These are phyloP conservation scores for Sugiyamaella pinicola DNA, from an alignment of 1,139 yeast genomes.

Conservation along the genomic window DNA sequence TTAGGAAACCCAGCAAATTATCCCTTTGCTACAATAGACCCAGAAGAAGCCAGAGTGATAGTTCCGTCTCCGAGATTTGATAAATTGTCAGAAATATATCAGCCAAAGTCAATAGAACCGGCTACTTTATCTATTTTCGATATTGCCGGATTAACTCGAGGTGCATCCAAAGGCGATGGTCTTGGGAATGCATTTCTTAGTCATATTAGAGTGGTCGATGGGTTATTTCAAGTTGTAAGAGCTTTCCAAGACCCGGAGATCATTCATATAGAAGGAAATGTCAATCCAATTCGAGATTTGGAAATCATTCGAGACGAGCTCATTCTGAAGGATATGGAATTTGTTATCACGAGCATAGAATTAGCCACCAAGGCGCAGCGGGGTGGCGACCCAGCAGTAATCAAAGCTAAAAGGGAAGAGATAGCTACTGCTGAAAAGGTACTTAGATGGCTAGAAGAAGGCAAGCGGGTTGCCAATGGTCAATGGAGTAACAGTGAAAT, in stretches of 20 bases:
- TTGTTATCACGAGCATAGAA: slow-evolving; percentile 82
- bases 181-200: slow-evolving; percentile 95
- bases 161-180: slow-evolving; percentile 96
- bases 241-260: slow-evolving; percentile 94
- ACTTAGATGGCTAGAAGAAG: slow-evolving; percentile 71
- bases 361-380: slow-evolving; percentile 49
- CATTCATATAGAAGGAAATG: slow-evolving; percentile 92
- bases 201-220: slow-evolving; percentile 94
- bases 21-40: slow-evolving; percentile 96
- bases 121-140: slow-evolving; percentile 89
- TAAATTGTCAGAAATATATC: slow-evolving; percentile 63
- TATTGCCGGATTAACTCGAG: slow-evolving; percentile 94
- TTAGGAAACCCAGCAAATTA: slow-evolving; percentile 96
- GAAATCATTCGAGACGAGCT: slow-evolving; percentile 85
- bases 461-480: slow-evolving; percentile 86
- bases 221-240: slow-evolving; percentile 92
- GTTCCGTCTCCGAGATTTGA: slow-evolving; percentile 90
- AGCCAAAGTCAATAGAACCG: slow-evolving; percentile 73
- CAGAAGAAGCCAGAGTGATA: slow-evolving; percentile 93
- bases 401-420: slow-evolving; percentile 81
- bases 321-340: slow-evolving; percentile 91
- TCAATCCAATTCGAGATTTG: slow-evolving; percentile 87
- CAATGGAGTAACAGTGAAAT: slow-evolving; percentile 96
- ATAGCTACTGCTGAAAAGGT: slow-evolving; percentile 73
- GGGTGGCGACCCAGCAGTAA: slow-evolving; percentile 38